Evolutionary conservation across 2,329 filamentous ascomycete genomes (phyloP), one percentile per base, ranked within the genome.

Genomic region (Clonostachys chloroleuca): DNA sequence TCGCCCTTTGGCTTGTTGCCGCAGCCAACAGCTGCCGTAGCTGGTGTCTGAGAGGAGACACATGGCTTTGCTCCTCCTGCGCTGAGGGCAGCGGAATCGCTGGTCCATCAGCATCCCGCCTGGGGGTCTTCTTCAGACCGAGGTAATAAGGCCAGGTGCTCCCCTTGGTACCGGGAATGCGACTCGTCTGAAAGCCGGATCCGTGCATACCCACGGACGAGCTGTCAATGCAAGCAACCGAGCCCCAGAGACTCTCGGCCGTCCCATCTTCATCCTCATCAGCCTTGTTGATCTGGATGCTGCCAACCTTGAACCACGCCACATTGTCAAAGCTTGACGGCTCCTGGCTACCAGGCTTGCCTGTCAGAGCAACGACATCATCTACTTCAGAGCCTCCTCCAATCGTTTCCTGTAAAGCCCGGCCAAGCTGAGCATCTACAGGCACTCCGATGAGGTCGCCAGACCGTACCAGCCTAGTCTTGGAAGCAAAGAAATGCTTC

Each of bases 111-210:
- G 59, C 60, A 33, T 54, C 52, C 40, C 58, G 69, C 44, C 70
- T 80, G 1, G 87, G 84, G 12, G 81, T 69, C 52, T 81, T 81
- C 64, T 84, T 89, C 47, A 89, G 75, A 1, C 90, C 89, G 2
- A 96, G 77, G 65, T 96, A 99, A 62, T 92, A 95, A 52, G 87
- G 86, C 92, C 92, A 97, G 16, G 83, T 83, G 61, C 81, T 95
- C 48, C 82, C 80, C 52, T 84, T 81, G 1, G 84, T 84, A 7
- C 87, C 83, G 0, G 92, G 92, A 7, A 96, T 77, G 45, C 86
- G 85, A 58, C 87, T 86, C 42, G 88, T 87, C 59, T 91, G 89
- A 53, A 87, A 95, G 5, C 94, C 94, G 35, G 92, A 91, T 60
- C 95, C 91, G 49, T 92, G 88, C 76, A 97, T 92, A 50, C 90